phyloP scores from a whole-genome alignment of 352 stramenopile species.

The Blastocystis sp. region DNA sequence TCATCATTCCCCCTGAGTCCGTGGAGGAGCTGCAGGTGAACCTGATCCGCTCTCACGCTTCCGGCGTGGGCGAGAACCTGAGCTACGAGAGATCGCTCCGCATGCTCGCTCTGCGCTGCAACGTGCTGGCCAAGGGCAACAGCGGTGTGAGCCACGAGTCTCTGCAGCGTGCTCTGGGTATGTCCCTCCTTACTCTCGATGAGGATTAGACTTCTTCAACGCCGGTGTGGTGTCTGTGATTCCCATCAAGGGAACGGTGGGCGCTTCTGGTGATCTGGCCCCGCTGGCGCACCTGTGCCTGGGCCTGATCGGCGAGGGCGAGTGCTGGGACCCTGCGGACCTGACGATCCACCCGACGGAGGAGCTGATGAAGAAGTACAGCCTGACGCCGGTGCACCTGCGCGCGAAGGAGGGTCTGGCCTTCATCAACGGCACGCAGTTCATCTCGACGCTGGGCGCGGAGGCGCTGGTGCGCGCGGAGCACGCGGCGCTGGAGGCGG shows the following conservation, averaged over 20 bases:
- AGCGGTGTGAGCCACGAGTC: slow-evolving; percentile 80
- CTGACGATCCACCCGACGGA: slow-evolving; percentile 58
- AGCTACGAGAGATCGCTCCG: slow-evolving; percentile 79
- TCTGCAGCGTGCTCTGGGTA: slow-evolving; percentile 74
- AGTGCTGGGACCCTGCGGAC: slow-evolving; percentile 77
- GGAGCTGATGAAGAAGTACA: slow-evolving; percentile 74
- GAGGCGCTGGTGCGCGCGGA: slow-evolving; percentile 79
- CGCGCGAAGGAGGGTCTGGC: slow-evolving; percentile 83
- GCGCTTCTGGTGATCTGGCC: slow-evolving; percentile 82
- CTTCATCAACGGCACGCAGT: slow-evolving; percentile 85
- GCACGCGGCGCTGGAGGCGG: slow-evolving; percentile 78
- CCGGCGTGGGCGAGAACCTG: slow-evolving; percentile 78
- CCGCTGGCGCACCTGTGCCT: slow-evolving; percentile 82
- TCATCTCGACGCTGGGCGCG: slow-evolving; percentile 82
- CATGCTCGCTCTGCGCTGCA: slow-evolving; percentile 82
- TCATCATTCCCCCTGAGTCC: slow-evolving; percentile 81
- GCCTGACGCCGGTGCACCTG: slow-evolving; percentile 76
- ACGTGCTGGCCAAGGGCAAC: slow-evolving; percentile 83
- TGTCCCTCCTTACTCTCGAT: too few relatives aligned
- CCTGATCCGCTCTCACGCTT: slow-evolving; percentile 73
- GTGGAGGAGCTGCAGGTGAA: slow-evolving; percentile 80
- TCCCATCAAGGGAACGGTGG: slow-evolving; percentile 80
- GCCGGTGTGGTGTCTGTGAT: slow-evolving; percentile 81
- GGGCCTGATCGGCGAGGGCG: slow-evolving; percentile 82
- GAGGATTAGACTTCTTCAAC: slow-evolving; percentile 83